Evolutionary conservation across 2,329 filamentous ascomycete genomes (phyloP), one percentile per base, ranked within the genome.

Genomic region (Plenodomus biglobosus): DNA sequence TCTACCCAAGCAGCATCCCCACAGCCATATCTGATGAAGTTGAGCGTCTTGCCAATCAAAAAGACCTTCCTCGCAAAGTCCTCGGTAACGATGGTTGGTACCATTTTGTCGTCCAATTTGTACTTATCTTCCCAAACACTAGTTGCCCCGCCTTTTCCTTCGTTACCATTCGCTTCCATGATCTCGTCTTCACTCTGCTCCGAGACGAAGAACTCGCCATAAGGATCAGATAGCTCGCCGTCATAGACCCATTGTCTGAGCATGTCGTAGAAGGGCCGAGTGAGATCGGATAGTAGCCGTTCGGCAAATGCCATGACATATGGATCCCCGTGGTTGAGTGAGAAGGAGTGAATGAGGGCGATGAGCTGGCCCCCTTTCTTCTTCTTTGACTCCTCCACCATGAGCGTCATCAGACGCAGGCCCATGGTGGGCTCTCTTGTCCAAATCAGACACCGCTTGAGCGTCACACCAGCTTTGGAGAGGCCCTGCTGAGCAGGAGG

Each of bases 81-180:
- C 38, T 87, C 81, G 0, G 90, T 95, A 59, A 96, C 91, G 64
- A 97, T 97, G 36, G 87, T 92, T 0, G 94, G 94, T 19, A 96
- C 85, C 88, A 96, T 94, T 40, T 83, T 80, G 49, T 88, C 81
- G 59, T 89, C 86, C 34, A 96, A 80, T 65, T 90, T 88, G 74
- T 96, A 99, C 70, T 97, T 97, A 72, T 96, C 91, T 71, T 97
- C 92, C 94, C 94, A 99, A 1, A 97, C 92, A 58, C 92, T 96
- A 32, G 87, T 92, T 15, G 89, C 88, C 19, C 84, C 86, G 22
- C 76, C 73, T 44, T 73, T 72, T 27, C 69, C 65, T 43, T 70
- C 66, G 40, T 76, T 76, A 17, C 66, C 68, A 24, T 64, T 70
- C 10, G 64, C 59, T 38, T 76, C 73, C 32, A 68, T 65, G 38